Evolutionary conservation across 2,329 filamentous ascomycete species (phyloP).

Genomic region (Emergomyces orientalis): DNA sequence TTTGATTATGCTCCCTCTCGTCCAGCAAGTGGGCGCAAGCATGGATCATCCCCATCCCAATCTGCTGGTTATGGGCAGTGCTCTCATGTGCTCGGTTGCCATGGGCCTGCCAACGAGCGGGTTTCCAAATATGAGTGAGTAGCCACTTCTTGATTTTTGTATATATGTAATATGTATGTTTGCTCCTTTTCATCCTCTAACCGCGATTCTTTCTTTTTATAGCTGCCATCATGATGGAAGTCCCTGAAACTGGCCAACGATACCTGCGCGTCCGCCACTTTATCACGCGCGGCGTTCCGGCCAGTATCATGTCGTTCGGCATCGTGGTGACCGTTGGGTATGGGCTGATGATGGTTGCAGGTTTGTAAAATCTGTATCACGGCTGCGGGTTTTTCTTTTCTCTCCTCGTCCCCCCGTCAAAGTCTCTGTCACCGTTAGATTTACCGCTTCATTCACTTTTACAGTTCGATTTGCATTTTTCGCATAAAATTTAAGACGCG

Average conservation of each 20-base stretch:
- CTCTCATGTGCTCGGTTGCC: slow-evolving; percentile 93
- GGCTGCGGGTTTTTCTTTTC: too few species aligned
- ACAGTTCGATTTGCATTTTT: neutral
- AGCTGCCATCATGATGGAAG: slow-evolving; percentile 99
- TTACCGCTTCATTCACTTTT: neutral
- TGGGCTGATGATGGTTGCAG: slow-evolving; percentile 70
- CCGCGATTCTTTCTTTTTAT: slow-evolving; percentile 15
- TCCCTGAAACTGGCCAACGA: slow-evolving; percentile 76
- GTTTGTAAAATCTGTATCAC: slow-evolving; percentile 41
- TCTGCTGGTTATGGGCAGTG: slow-evolving; percentile 85
- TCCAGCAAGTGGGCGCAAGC: slow-evolving; percentile 69
- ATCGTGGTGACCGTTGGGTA: slow-evolving; percentile 88
- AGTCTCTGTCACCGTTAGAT: neutral
- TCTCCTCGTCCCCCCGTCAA: too few species aligned
- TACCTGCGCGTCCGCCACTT: slow-evolving; percentile 93
- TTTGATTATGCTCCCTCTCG: slow-evolving; percentile 84
- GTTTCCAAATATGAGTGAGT: slow-evolving; percentile 99
- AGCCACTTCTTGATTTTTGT: slow-evolving; percentile 8
- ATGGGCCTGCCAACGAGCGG: slow-evolving; percentile 95
- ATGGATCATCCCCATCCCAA: slow-evolving; percentile 93
- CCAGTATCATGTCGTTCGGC: slow-evolving; percentile 67
- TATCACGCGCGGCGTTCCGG: slow-evolving; percentile 82
- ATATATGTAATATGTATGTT: slow-evolving; percentile 3
- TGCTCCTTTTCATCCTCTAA: slow-evolving; percentile 1
- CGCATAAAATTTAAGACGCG: neutral